Percentiles rank a stretch among this genome's conserved stretches.
Evolutionary conservation across 805 yeast species (phyloP).

Genomic region (Yamadazyma philogaea): DNA sequence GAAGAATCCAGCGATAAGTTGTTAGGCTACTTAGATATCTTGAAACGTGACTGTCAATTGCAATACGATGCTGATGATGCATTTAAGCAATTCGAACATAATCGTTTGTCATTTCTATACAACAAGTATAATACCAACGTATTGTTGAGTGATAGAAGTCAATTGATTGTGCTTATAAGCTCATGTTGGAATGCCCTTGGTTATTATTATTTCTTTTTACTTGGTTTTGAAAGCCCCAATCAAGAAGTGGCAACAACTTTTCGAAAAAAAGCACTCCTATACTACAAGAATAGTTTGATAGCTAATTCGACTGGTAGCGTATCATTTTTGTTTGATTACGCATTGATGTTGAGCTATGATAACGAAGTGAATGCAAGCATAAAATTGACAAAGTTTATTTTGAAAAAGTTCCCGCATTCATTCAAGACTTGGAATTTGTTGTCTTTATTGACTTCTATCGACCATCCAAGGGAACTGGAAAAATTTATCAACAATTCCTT

Average conservation of each 20-base stretch:
- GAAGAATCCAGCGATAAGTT: constrained; percentile 19
- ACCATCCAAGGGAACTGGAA: constrained; percentile 43
- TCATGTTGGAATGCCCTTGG: constrained; percentile 40
- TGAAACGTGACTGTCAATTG: constrained; percentile 24
- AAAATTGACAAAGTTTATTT: constrained; percentile 45
- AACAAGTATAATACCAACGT: constrained; percentile 32
- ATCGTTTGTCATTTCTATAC: constrained; percentile 34
- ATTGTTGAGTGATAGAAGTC: constrained; percentile 24
- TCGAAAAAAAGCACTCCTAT: constrained; percentile 17
- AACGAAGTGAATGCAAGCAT: constrained; percentile 43
- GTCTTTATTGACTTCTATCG: constrained; percentile 52
- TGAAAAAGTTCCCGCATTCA: constrained; percentile 52
- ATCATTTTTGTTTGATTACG: constrained; percentile 39
- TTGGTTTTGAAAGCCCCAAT: constrained; percentile 26
- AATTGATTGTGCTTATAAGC: constrained; percentile 22
- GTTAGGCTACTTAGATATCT: constrained; percentile 21
- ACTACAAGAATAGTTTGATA: constrained; percentile 35
- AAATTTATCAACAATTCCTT: constrained; percentile 54
- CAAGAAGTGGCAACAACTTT: constrained; percentile 17
- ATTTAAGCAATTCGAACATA: constrained; percentile 9
- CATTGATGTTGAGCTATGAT: constrained; percentile 45
- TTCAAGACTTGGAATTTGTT: constrained; percentile 67
- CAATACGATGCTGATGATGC: constrained; percentile 24
- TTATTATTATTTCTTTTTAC: constrained; percentile 24
- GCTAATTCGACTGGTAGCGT: constrained; percentile 34